Conservation (phyloP, 2,329 filamentous ascomycete genomes). For the Elsinoe perseae region DNA sequence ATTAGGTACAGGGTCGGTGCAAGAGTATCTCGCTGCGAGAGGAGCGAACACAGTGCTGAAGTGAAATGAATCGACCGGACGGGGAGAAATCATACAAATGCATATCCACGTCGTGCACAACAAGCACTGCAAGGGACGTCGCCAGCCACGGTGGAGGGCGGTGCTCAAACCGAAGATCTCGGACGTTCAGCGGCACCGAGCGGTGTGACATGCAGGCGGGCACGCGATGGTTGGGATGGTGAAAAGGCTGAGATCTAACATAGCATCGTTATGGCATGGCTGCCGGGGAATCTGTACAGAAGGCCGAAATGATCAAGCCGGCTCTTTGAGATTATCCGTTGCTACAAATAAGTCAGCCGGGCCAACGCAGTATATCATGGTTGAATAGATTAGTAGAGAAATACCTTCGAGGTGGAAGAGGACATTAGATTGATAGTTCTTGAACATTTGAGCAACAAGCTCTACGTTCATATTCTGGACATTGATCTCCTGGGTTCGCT, state of each 20-base stretch:
- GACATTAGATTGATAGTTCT: conserved; percentile 98
- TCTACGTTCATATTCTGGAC: conserved; percentile 99
- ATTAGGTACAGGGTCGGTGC: conserved; percentile 72
- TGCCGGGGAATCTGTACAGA: background rate
- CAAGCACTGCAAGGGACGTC: no score
- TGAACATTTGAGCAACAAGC: conserved; percentile 98
- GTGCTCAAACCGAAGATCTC: no score
- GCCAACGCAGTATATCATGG: background rate
- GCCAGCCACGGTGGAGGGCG: no score
- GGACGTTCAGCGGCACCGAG: background rate
- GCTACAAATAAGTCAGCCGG: conserved; percentile 42
- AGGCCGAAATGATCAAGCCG: conserved; percentile 44
- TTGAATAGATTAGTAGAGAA: conserved; percentile 15
- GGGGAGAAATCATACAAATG: background rate
- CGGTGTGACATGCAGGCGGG: background rate
- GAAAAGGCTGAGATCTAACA: no score
- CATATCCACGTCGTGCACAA: no score
- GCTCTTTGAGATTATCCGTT: conserved; percentile 75
- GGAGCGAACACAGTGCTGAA: conserved; percentile 91
- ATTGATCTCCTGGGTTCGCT: conserved; percentile 70
- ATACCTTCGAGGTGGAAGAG: conserved; percentile 93
- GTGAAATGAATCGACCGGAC: conserved; percentile 41
- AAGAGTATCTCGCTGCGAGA: conserved; percentile 81
- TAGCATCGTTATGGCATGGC: background rate
- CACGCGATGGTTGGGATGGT: background rate